Conservation (phyloP, 1,139 yeast species). For the Pichia cactophila region DNA sequence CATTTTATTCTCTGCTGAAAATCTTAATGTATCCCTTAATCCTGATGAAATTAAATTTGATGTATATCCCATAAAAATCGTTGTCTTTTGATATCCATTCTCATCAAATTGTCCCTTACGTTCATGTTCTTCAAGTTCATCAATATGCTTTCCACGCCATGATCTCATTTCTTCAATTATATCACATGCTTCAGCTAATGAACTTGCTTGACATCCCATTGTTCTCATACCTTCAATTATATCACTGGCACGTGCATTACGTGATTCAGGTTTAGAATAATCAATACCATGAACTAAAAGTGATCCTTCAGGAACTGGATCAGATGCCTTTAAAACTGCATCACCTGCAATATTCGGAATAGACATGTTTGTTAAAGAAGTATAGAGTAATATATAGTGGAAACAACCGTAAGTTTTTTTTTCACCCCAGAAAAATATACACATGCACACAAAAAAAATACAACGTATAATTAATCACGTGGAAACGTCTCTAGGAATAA, state of each 20-base stretch:
- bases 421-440: not conserved
- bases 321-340: conserved; percentile 84
- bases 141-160: conserved; percentile 79
- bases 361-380: conserved; percentile 12
- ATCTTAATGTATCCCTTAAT: conserved; percentile 81
- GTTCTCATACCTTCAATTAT: conserved; percentile 74
- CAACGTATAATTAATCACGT: not conserved
- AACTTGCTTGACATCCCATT: conserved; percentile 98
- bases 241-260: conserved; percentile 69
- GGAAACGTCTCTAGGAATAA: not conserved
- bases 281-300: conserved; percentile 81
- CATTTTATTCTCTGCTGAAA: conserved; percentile 84
- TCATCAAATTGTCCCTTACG: conserved; percentile 72
- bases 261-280: conserved; percentile 59
- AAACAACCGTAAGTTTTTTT: too few species aligned
- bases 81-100: conserved; percentile 73
- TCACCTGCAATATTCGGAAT: conserved; percentile 67
- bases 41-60: conserved; percentile 96
- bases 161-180: conserved; percentile 83
- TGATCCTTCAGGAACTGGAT: conserved; percentile 74
- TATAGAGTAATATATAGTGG: too few species aligned
- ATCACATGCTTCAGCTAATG: conserved; percentile 81
- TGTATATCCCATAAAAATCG: conserved; percentile 92
- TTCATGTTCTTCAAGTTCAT: conserved; percentile 60
- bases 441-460: too few species aligned